A percentile compares a stretch with the other conserved stretches of the same genome.
Evolutionary conservation across 768 basidiomycete genomes (phyloP).

Genomic region (Cystobasidium tubakii): DNA sequence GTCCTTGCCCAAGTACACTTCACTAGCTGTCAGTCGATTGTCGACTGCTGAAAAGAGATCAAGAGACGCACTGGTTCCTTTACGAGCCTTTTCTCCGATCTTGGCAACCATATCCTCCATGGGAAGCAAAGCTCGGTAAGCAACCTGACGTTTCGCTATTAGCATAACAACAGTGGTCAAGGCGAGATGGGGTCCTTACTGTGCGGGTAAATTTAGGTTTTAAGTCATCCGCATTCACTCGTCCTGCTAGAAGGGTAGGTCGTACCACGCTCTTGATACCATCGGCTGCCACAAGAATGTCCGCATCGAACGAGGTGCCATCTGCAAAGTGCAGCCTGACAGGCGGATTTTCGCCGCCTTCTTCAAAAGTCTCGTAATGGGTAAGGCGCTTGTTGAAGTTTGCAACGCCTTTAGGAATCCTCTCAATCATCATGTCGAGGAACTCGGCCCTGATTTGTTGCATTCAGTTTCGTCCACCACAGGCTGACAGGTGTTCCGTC

Average conservation of each 20-base stretch:
- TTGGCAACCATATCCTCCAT: constrained; percentile 28
- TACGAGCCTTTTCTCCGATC: constrained; percentile 26
- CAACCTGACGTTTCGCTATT: not conserved
- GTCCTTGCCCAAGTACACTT: constrained; percentile 21
- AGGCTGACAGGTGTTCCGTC: not conserved
- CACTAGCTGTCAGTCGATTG: not conserved
- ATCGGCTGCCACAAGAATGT: constrained; percentile 19
- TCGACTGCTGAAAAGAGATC: not conserved
- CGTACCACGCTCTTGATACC: constrained; percentile 27
- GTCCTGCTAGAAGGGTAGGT: not conserved
- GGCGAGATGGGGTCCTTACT: not conserved
- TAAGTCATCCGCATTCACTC: not conserved
- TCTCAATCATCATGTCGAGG: constrained; percentile 19
- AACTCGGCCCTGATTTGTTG: constrained; percentile 1
- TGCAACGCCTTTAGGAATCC: not conserved
- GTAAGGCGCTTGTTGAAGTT: constrained; percentile 23
- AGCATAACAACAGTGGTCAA: not conserved
- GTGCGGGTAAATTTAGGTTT: constrained; percentile 24
- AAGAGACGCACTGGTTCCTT: constrained; percentile 17
- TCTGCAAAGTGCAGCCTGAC: constrained; percentile 18
- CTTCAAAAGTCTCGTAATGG: not conserved
- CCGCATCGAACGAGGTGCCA: constrained; percentile 4
- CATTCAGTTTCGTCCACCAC: not conserved
- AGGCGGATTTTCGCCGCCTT: not conserved
- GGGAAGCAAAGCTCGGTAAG: constrained; percentile 13